A percentile compares a stretch with the other conserved stretches of the same genome.
phyloP scores from a whole-genome alignment of 2,329 filamentous ascomycete species.

The Nemania bipapillata region DNA sequence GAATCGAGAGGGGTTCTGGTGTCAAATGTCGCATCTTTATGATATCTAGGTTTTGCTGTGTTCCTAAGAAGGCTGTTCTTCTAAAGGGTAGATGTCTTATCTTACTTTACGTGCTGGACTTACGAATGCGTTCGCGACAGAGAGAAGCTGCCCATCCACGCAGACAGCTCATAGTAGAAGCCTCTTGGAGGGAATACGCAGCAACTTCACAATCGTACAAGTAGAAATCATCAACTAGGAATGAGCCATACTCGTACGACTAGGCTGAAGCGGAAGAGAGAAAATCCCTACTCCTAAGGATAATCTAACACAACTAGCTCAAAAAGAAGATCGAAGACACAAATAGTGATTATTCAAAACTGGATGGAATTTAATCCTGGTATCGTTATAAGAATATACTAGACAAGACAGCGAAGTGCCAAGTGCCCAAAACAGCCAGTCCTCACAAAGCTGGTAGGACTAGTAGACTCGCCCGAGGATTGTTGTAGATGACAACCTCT shows the following conservation, averaged over 20 bases:
- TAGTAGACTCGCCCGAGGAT: background rate
- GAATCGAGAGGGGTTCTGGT: no score
- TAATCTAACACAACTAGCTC: background rate
- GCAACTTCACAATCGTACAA: background rate
- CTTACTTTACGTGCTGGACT: background rate
- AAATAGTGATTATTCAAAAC: background rate
- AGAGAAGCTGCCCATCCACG: background rate
- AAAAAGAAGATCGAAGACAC: no score
- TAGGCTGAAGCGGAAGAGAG: background rate
- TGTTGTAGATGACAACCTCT: background rate
- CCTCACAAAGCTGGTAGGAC: background rate
- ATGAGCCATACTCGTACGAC: background rate
- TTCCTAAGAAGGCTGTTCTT: background rate
- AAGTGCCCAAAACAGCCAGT: constrained; percentile 5
- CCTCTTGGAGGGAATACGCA: background rate
- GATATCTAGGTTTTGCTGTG: background rate
- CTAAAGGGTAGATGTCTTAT: background rate
- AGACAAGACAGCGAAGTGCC: background rate
- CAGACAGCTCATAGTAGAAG: background rate
- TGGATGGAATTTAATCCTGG: background rate
- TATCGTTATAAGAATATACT: constrained; percentile 12
- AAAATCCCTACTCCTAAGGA: background rate
- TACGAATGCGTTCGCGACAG: background rate
- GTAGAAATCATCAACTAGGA: background rate
- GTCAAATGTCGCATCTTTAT: background rate